phyloP scores from a whole-genome alignment of 1,284 basidiomycete genomes.

The Salmacisia buchloeana region DNA sequence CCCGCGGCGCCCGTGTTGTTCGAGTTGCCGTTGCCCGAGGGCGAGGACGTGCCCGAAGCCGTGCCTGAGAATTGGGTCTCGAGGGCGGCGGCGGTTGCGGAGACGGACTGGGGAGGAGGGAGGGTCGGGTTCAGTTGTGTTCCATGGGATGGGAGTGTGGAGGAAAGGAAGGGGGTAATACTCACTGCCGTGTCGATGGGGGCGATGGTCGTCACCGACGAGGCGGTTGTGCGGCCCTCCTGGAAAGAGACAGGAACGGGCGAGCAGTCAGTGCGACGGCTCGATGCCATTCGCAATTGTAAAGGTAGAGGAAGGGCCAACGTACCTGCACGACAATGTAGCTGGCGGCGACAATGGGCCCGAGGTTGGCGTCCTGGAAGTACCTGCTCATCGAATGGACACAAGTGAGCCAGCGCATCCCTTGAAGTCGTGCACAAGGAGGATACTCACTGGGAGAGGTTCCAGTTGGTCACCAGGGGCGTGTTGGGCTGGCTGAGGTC shows the following conservation, averaged over 20 bases:
- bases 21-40: neutral
- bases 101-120: conserved; percentile 1
- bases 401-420: too few species aligned
- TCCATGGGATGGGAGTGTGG: too few species aligned
- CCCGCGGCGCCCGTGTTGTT: neutral
- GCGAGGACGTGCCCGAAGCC: neutral
- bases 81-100: conserved; percentile 6
- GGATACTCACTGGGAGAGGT: neutral
- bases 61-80: conserved; percentile 2
- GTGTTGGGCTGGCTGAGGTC: conserved; percentile 14
- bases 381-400: too few species aligned
- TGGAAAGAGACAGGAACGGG: neutral
- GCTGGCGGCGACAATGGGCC: conserved; percentile 33
- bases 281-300: neutral
- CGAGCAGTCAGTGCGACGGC: neutral
- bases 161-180: neutral
- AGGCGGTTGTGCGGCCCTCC: neutral
- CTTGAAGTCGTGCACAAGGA: too few species aligned
- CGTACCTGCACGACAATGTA: conserved; percentile 36
- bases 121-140: too few species aligned
- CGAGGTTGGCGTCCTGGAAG: conserved; percentile 28
- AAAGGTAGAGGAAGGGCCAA: neutral
- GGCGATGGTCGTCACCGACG: conserved; percentile 3
- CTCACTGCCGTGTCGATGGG: neutral
- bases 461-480: neutral